Percentiles rank a stretch among this genome's conserved stretches.
These are phyloP conservation scores for Pelargonium australe DNA, from an alignment of 441 rosid genomes.

Conservation along the genomic window DNA sequence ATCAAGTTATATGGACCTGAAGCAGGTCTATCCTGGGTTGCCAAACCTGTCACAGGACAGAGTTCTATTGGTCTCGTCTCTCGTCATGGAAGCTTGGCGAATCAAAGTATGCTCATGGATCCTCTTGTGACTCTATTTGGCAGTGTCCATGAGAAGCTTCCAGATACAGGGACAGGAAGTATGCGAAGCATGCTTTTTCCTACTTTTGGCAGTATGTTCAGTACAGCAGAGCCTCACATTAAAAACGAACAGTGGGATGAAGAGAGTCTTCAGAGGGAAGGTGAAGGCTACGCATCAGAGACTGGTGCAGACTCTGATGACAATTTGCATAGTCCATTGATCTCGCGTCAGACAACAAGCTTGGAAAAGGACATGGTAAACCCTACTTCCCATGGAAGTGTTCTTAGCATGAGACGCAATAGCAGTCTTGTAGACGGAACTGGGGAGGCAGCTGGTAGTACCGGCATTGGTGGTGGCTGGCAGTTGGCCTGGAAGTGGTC, in stretches of 20 bases:
- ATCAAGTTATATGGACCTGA: constrained; percentile 50
- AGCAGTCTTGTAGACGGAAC: constrained; percentile 49
- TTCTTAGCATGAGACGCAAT: constrained; percentile 48
- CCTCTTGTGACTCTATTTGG: constrained; percentile 61
- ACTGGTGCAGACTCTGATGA: constrained; percentile 55
- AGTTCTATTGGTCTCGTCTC: constrained; percentile 46
- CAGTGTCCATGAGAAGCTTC: constrained; percentile 58
- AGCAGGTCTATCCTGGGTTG: constrained; percentile 55
- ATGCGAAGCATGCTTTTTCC: constrained; percentile 50
- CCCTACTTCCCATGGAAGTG: constrained; percentile 45
- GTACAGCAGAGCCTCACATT: constrained; percentile 44
- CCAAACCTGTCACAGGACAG: constrained; percentile 49
- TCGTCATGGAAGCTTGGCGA: constrained; percentile 58
- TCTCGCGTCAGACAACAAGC: constrained; percentile 65
- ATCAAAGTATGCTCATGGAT: constrained; percentile 54
- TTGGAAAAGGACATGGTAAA: constrained; percentile 54
- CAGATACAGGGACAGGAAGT: constrained; percentile 40
- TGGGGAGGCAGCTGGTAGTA: constrained; percentile 38
- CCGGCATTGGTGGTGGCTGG: constrained; percentile 76
- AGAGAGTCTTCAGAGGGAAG: constrained; percentile 47
- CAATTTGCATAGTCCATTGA: constrained; percentile 53
- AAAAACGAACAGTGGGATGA: constrained; percentile 59
- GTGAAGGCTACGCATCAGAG: constrained; percentile 42
- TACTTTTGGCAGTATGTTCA: constrained; percentile 67
- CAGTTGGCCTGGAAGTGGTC: constrained; percentile 64